Base-by-base conservation (phyloP, 805 yeast species). In the Scheffersomyces ergatensis region DNA sequence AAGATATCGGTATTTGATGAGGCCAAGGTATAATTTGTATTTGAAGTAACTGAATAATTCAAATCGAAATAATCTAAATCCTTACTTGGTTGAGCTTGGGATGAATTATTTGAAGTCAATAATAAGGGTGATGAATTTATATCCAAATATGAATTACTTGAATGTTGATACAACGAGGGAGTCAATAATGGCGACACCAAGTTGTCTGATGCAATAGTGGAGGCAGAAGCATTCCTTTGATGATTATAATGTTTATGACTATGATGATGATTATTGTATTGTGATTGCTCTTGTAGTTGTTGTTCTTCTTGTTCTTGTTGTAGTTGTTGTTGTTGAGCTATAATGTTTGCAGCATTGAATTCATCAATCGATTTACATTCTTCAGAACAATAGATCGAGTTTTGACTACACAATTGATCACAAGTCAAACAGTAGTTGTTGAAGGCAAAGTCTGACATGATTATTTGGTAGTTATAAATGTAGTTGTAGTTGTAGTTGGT, bases 401-500 rank as follows among this genome's bases (percentile, higher is more conserved):
- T 54, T 4, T 54, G 48, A 15, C 47, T 37, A 44, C 58, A 53
- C 31, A 63, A 54, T 47, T 62, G 55, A 45, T 64, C 69, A 48
- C 71, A 65, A 31, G 60, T 50, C 20, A 65, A 58, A 49, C 71
- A 65, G 48, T 62, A 65, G 49, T 65, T 62, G 45, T 65, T 63
- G 47, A 65, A 65, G 55, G 63, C 63, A 25, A 54, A 51, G 41
- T 60, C 63, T 32, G 77, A 62, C 76, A 73, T 71, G 34, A 17
- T 42, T 15, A 7, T 34, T n/a, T n/a, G n/a, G n/a, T n/a, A n/a
- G n/a, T n/a, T n/a, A n/a, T n/a, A n/a, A n/a, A n/a, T n/a, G n/a
- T n/a, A n/a, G n/a, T n/a, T n/a, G n/a, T n/a, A n/a, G n/a, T n/a
- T n/a, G n/a, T n/a, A n/a, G n/a, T n/a, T n/a, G n/a, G n/a, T n/a